Conservation (phyloP, 257 asterid species). For the Ophiorrhiza pumila region DNA sequence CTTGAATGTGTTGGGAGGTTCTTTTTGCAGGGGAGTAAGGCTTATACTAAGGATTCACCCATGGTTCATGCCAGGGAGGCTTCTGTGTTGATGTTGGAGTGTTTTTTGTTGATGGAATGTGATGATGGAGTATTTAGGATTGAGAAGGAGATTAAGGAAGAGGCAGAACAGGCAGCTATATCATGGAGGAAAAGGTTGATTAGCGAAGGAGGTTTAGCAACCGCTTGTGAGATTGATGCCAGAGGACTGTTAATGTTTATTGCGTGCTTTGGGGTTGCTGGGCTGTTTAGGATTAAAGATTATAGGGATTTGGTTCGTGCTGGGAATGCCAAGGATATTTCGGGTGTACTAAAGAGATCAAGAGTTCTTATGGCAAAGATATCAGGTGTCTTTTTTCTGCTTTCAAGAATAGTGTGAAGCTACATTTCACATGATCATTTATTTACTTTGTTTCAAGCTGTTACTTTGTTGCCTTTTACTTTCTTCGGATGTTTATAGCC, state of each 20-base stretch:
- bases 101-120: slow-evolving; percentile 58
- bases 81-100: slow-evolving; percentile 65
- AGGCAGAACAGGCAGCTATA: slow-evolving; percentile 53
- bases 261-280: slow-evolving; percentile 68
- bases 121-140: slow-evolving; percentile 26
- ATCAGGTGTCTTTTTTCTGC: slow-evolving; percentile 48
- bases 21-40: slow-evolving; percentile 68
- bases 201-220: slow-evolving; percentile 62
- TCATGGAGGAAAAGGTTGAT: slow-evolving; percentile 75
- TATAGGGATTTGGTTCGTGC: slow-evolving; percentile 55
- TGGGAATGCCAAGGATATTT: slow-evolving; percentile 58
- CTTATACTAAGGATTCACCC: slow-evolving; percentile 43
- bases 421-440: neutral
- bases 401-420: neutral
- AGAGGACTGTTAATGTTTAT: slow-evolving; percentile 73
- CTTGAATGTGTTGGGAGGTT: slow-evolving; percentile 66
- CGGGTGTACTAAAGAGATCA: slow-evolving; percentile 48
- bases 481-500: neutral
- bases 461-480: neutral
- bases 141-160: slow-evolving; percentile 46
- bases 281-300: slow-evolving; percentile 47
- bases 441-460: neutral
- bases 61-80: slow-evolving; percentile 66
- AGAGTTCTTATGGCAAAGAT: slow-evolving; percentile 47
- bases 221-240: slow-evolving; percentile 60